phyloP scores from a whole-genome alignment of 768 basidiomycete genomes.

The Lactarius quietus region DNA sequence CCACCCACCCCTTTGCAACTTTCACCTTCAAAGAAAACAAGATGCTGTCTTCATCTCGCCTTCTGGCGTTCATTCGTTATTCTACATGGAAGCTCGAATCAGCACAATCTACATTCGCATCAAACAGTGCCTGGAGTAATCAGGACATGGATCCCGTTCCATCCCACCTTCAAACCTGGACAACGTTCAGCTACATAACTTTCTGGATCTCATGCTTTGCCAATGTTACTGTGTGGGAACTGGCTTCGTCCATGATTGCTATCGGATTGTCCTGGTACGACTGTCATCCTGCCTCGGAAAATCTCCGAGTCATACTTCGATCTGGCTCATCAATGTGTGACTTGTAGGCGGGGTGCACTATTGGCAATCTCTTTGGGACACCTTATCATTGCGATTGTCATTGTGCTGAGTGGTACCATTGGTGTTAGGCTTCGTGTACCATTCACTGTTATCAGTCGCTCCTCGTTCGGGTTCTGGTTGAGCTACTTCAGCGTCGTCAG shows the following conservation, averaged over 20 bases:
- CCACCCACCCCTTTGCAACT: background rate
- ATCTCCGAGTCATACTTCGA: background rate
- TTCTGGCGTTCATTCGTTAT: constrained; percentile 19
- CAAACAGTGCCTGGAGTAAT: constrained; percentile 59
- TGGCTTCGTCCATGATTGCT: constrained; percentile 72
- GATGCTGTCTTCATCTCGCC: background rate
- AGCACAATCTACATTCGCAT: constrained; percentile 52
- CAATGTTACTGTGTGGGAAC: constrained; percentile 43
- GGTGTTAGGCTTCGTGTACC: constrained; percentile 76
- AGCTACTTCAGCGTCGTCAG: constrained; percentile 84
- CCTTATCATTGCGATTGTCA: constrained; percentile 63
- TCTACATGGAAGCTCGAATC: constrained; percentile 51
- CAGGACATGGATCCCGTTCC: constrained; percentile 78
- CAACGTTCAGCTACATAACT: constrained; percentile 59
- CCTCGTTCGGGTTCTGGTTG: constrained; percentile 87
- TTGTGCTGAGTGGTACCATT: constrained; percentile 75
- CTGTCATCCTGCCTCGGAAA: background rate
- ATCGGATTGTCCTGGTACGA: constrained; percentile 65
- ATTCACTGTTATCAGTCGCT: constrained; percentile 75
- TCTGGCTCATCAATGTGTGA: background rate
- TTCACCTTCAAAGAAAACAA: background rate
- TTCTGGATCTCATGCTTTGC: constrained; percentile 47
- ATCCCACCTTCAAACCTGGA: constrained; percentile 58
- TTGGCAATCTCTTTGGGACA: constrained; percentile 70
- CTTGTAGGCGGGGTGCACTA: constrained; percentile 56